Percentiles rank a stretch among this genome's conserved stretches.
These are phyloP conservation scores for Fusarium tanahbumbuense DNA, from an alignment of 2,329 filamentous ascomycete species.

Conservation along the genomic window DNA sequence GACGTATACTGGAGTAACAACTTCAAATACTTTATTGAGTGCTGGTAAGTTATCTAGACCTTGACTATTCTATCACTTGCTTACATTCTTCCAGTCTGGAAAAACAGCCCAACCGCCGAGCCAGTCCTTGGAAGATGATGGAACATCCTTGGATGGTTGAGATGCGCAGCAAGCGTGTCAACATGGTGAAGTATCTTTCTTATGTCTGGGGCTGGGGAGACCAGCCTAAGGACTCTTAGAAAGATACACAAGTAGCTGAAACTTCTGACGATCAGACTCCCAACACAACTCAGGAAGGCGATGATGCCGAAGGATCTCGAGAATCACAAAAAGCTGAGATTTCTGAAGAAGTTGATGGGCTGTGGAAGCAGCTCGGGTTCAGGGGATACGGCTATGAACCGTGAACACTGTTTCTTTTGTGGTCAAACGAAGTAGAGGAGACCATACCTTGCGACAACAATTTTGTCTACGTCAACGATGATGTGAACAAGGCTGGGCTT, in stretches of 20 bases:
- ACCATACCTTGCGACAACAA: conserved; percentile 3
- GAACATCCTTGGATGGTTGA: conserved; percentile 99
- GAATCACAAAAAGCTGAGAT: neutral
- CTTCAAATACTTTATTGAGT: conserved; percentile 99
- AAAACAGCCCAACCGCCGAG: conserved; percentile 87
- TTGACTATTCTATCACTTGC: conserved; percentile 2
- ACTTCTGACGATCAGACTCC: conserved; percentile 26
- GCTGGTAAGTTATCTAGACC: conserved; percentile 78
- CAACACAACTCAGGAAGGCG: conserved; percentile 10
- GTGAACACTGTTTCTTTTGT: conserved; percentile 13
- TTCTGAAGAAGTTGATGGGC: conserved; percentile 1
- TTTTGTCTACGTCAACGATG: conserved; percentile 20
- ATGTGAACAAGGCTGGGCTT: conserved; percentile 37
- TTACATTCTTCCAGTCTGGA: conserved; percentile 75
- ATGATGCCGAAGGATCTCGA: conserved; percentile 2
- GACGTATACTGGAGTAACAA: conserved; percentile 95
- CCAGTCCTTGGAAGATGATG: conserved; percentile 97
- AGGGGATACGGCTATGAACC: neutral
- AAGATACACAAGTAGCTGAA: conserved; percentile 25
- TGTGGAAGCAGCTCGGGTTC: neutral
- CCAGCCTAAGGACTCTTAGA: conserved; percentile 38
- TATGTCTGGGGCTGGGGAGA: conserved; percentile 96
- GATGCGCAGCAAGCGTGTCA: conserved; percentile 95
- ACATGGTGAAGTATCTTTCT: conserved; percentile 93
- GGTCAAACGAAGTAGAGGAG: conserved; percentile 15